Evolutionary conservation across 225 moss, liverwort and hornwort genomes (phyloP), one percentile per base, ranked within the genome.

Genomic region (Bryoerythrophyllum caledonicum): DNA sequence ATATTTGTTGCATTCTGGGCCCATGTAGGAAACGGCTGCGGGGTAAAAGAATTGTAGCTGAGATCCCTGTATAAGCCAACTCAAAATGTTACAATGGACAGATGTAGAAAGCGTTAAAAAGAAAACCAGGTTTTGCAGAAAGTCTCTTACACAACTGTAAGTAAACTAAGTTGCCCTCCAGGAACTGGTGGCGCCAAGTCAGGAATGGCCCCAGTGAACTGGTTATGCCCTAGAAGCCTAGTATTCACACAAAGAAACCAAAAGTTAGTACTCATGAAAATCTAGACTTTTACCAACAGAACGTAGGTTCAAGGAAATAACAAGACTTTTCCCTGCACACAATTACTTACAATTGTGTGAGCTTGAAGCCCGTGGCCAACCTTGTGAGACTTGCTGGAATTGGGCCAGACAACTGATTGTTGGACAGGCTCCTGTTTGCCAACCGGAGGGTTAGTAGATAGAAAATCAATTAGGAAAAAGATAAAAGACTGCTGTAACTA

Each of bases 61-160:
- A 95, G 64, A 76, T 93, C 95, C 70, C 95, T 95, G 82, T 58
- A 34, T 24, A 28, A 56, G n/a, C 16, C 73, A 69, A 60, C 25
- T 77, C 64, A 30, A 73, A 21, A 44, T 44, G 34, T 70, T 35
- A 71, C 26, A 20, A 15, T 28, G 25, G 13, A 44, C 10, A 8
- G 19, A 60, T 17, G 5, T 70, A 65, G 13, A 41, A 74, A 38
- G 58, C 56, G 51, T 25, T 30, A 61, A 4, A 4, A 60, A 7
- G 3, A 53, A 63, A 21, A 38, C 12, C 7, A 56, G 48, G 34
- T 5, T 17, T 19, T 20, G 52, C 1, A 37, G 60, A 62, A 83
- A 5, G 51, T 8, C 53, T 17, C 93, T 86, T 87, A 93, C 90
- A 83, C 28, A 25, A 86, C 66, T n/a, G n/a, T n/a, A 63, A 78